phyloP scores from a whole-genome alignment of 2,329 filamentous ascomycete species.

The Botrytis fragariae region DNA sequence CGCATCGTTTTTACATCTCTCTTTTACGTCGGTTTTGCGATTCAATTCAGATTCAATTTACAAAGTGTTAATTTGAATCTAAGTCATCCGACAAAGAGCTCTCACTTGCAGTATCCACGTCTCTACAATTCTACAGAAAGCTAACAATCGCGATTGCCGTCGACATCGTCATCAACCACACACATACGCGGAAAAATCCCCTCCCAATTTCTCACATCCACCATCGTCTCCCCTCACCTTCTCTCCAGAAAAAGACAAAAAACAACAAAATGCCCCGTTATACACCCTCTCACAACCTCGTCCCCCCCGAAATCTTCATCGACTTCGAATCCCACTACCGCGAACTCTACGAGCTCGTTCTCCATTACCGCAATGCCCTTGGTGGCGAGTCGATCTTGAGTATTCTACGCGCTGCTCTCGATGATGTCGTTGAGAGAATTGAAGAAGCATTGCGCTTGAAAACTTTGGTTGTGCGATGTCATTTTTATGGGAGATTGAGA shows the following conservation, averaged over 20 bases:
- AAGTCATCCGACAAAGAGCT: rapidly evolving
- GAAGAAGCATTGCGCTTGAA: not conserved
- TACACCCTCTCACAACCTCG: not conserved
- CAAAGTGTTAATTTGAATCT: no score
- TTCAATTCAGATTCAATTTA: no score
- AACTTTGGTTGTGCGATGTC: not conserved
- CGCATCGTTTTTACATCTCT: not conserved
- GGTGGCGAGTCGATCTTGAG: not conserved
- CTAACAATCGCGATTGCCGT: not conserved
- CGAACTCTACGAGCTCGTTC: not conserved
- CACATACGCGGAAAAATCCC: rapidly evolving
- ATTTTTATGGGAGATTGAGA: not conserved
- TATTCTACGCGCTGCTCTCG: not conserved
- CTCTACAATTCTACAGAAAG: not conserved
- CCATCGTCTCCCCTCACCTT: not conserved
- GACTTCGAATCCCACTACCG: not conserved
- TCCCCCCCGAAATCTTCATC: not conserved
- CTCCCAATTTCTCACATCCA: not conserved
- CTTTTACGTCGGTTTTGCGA: no score
- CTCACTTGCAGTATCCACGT: rapidly evolving
- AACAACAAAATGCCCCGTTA: not conserved
- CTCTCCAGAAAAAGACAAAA: no score
- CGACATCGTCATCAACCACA: not conserved
- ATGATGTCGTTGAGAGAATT: not conserved
- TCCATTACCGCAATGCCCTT: not conserved